Evolutionary conservation across 305 asterid species (phyloP), one percentile per base, ranked within the genome.

Genomic region (Solanum hybrid): DNA sequence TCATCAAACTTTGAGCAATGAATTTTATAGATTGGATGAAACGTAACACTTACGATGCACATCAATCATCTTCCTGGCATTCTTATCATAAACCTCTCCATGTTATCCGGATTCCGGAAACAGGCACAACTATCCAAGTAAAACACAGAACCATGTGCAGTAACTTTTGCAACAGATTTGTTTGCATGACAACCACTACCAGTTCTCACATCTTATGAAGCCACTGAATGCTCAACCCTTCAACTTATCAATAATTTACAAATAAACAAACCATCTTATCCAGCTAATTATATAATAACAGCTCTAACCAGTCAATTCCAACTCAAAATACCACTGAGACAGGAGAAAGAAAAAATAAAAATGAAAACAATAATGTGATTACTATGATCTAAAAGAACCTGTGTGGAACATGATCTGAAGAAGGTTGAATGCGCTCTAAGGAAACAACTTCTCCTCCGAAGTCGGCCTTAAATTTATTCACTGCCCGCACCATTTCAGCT

Each of bases 391-490:
- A 88, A 87, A 89, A 86, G 88, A 81, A 97, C 99, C 99, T 97
- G 94, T 97, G 99, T 76, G 98, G 98, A 95, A 97, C 98, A 91
- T 96, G 99, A 92, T 96, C 99, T 3, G 98, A 95, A 88, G 99
- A 97, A 78, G 99, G 98, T 81, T 97, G 99, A 87, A 96, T 94
- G 34, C 98, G 98, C 91, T 97, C 98, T 91, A 97, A 88, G 71
- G 96, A 94, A 89, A 97, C 94, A 88, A 96, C 90, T 64, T 96
- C 95, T 88, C 98, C 98, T 88, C 99, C 99, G 90, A 97, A 97
- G 90, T 97, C 99, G 17, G 99, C 98, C 94, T 96, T 96, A 92
- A 95, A 96, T 92, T 94, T 95, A 93, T 97, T 96, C 93, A 95
- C 99, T 6, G 97, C 95, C 88, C 98, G 93, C 90, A 96, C 90